Percentiles rank a stretch among this genome's conserved stretches.
These are phyloP conservation scores for Pythium guiyangense DNA, from an alignment of 352 stramenopile species.

Conservation along the genomic window DNA sequence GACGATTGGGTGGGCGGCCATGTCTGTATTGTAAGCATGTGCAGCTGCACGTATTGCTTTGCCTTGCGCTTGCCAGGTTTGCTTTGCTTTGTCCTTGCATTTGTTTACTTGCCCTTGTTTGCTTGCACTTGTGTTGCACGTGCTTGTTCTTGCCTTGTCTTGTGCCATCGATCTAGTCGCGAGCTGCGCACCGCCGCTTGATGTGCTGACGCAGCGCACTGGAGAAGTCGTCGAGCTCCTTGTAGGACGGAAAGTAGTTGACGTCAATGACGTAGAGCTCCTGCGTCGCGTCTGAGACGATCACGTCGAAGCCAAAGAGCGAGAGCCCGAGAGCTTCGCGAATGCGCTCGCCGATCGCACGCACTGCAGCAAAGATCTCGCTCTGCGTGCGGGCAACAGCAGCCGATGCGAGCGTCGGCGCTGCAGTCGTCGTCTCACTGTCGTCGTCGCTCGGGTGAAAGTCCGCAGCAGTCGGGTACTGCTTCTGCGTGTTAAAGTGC, in stretches of 20 bases:
- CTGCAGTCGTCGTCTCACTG: neutral
- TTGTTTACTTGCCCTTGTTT: too few species aligned
- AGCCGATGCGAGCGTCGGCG: neutral
- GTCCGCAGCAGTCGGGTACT: conserved; percentile 62
- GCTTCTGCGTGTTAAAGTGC: conserved; percentile 79
- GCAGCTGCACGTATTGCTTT: too few species aligned
- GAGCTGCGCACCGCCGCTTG: conserved; percentile 24
- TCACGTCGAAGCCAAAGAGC: conserved; percentile 85
- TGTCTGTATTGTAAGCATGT: too few species aligned
- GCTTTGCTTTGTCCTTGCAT: too few species aligned
- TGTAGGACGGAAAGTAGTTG: conserved; percentile 88
- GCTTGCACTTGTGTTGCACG: too few species aligned
- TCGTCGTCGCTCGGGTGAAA: conserved; percentile 30
- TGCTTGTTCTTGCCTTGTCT: too few species aligned
- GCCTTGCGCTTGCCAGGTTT: too few species aligned
- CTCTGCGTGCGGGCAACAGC: conserved; percentile 24
- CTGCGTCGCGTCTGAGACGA: conserved; percentile 51
- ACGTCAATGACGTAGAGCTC: conserved; percentile 80
- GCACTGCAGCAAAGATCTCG: conserved; percentile 51
- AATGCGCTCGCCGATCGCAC: conserved; percentile 55
- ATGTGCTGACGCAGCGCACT: conserved; percentile 55
- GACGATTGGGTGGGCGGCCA: too few species aligned
- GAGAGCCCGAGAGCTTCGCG: conserved; percentile 59
- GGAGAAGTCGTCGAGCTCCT: conserved; percentile 71
- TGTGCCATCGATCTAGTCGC: neutral